These are phyloP conservation scores for Pythium myriotylum DNA, from an alignment of 352 stramenopile genomes.

Conservation along the genomic window DNA sequence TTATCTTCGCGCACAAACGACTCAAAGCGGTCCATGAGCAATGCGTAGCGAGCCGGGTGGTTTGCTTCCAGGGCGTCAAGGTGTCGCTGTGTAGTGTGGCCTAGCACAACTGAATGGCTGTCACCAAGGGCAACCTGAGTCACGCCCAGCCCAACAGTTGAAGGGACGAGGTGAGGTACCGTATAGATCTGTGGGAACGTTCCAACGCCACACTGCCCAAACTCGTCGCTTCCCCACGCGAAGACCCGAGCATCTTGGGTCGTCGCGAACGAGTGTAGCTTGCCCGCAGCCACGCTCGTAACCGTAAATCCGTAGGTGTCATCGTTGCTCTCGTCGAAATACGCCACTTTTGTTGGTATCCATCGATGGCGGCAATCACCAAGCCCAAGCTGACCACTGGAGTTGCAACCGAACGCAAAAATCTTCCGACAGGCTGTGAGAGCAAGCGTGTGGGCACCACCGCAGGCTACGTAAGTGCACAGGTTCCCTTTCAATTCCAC, in stretches of 20 bases:
- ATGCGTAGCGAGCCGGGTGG: slow-evolving; percentile 47
- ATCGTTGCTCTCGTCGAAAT: slow-evolving; percentile 43
- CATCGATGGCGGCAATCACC: slow-evolving; percentile 56
- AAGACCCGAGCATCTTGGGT: slow-evolving; percentile 59
- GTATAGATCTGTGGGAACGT: slow-evolving; percentile 79
- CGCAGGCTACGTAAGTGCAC: slow-evolving; percentile 63
- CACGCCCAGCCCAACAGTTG: slow-evolving; percentile 55
- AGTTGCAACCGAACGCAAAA: slow-evolving; percentile 63
- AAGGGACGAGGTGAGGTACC: slow-evolving; percentile 65
- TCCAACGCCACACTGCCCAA: slow-evolving; percentile 70
- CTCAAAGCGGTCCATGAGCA: slow-evolving; percentile 46
- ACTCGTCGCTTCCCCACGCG: slow-evolving; percentile 73
- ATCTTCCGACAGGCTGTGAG: slow-evolving; percentile 42
- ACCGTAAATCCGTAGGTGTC: slow-evolving; percentile 27
- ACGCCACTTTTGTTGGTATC: slow-evolving; percentile 43
- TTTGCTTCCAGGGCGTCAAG: slow-evolving; percentile 48
- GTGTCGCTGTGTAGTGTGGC: slow-evolving; percentile 38
- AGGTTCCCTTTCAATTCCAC: slow-evolving; percentile 28
- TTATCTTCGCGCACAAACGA: slow-evolving; percentile 42
- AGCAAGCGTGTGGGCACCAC: slow-evolving; percentile 59
- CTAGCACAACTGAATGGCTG: slow-evolving; percentile 56
- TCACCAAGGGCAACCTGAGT: slow-evolving; percentile 55
- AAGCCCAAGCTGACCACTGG: slow-evolving; percentile 59
- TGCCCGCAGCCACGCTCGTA: slow-evolving; percentile 47
- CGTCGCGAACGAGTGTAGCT: slow-evolving; percentile 53